phyloP scores from a whole-genome alignment of 495 filamentous ascomycete genomes.

The Wilcoxina mikolae region DNA sequence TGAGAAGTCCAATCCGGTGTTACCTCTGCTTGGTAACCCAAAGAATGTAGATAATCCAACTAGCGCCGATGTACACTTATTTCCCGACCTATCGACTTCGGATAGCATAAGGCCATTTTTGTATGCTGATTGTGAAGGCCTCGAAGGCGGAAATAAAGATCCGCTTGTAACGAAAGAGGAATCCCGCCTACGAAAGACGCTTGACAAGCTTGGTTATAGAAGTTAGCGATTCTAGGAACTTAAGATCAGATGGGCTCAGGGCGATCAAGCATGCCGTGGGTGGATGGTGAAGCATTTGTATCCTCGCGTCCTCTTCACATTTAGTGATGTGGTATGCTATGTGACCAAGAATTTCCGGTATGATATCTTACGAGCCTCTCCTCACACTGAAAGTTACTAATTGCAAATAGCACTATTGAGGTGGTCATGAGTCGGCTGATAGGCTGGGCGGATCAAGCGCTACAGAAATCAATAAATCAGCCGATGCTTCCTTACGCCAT shows the following conservation, averaged over 20 bases:
- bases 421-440: not conserved
- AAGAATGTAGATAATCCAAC: not conserved
- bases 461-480: constrained; percentile 25
- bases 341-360: not conserved
- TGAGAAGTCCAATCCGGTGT: not conserved
- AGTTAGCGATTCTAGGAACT: too few relatives aligned
- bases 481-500: constrained; percentile 30
- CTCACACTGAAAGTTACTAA: not conserved
- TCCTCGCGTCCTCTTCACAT: not conserved
- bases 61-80: not conserved
- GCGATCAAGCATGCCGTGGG: not conserved
- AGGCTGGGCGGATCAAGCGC: not conserved
- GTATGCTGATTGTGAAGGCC: not conserved
- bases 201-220: not conserved
- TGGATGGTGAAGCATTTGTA: not conserved
- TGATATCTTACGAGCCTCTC: too few relatives aligned
- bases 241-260: too few relatives aligned
- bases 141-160: not conserved
- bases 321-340: not conserved
- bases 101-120: not conserved
- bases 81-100: not conserved
- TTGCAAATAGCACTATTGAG: not conserved
- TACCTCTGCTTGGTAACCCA: not conserved
- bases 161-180: not conserved
- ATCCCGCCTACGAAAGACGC: not conserved